Base-by-base conservation (phyloP, 352 stramenopile species). In the Blastocystis sp. region DNA sequence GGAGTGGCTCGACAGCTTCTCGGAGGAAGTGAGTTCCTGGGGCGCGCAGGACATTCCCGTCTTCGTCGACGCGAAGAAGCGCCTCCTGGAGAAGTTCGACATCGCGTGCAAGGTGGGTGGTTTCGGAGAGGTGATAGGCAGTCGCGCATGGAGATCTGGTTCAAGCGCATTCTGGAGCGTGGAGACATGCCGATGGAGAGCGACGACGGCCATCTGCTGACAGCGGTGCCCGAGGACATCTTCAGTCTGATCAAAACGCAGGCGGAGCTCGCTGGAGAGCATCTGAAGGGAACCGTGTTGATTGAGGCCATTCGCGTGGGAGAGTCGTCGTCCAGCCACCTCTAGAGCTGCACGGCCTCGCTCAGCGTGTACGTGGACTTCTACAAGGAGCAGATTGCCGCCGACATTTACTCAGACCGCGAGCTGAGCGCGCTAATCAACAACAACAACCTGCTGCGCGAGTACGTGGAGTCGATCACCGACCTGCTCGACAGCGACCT, bases 201-300 rank as follows among this genome's bases (percentile, higher is more conserved):
- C 8, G 67, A 78, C 7, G n/a, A 57, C 9, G 67, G 67, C 14
- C n/a, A 69, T 11, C 24, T 64, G 21, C 6, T 64, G 14, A 69
- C 67, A 21, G 32, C 67, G 14, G 21, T 78, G 14, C 67, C 67
- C 7, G 67, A 78, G 24, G 32, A 69, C 51, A 56, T 78, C 24
- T 78, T 64, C 51, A 78, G 29, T 34, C 51, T 78, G 29, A 64
- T 78, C 36, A 69, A 69, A 29, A 78, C 51, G 44, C 67, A 78
- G 51, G 29, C n/a, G 0, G 46, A 78, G 36, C 46, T 78, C 9
- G 67, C 67, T 16, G 51, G 9, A 11, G 67, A 78, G 46, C 67
- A 78, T 69, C 44, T 78, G 46, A 78, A 78, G 51, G 67, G 46
- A 11, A 21, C 16, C 9, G 51, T 36, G 29, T 29, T 78, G n/a